These are phyloP conservation scores for Penicillium sp. DNA, from an alignment of 2,329 filamentous ascomycete genomes.

Conservation along the genomic window DNA sequence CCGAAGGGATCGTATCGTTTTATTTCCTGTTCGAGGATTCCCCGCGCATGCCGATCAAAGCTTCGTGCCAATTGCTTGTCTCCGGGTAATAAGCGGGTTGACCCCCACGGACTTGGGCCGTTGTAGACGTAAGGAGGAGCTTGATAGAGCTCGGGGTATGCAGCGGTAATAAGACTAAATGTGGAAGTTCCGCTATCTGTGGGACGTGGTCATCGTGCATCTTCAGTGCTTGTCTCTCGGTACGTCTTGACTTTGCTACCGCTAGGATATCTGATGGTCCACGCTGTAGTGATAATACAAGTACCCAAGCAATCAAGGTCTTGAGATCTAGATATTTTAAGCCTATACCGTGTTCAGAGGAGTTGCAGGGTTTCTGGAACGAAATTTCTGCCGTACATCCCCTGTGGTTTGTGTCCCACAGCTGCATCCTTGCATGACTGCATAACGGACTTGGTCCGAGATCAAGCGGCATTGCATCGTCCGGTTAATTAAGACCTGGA, in stretches of 20 bases:
- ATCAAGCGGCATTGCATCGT: background rate
- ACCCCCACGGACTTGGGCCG: background rate
- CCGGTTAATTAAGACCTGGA: background rate
- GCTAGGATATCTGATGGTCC: background rate
- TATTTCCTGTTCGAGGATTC: constrained; percentile 3
- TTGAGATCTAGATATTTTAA: background rate
- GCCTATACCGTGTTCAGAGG: background rate
- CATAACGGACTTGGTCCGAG: background rate
- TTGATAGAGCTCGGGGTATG: background rate
- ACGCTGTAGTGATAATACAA: too few relatives aligned
- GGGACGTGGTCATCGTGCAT: background rate
- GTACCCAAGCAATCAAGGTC: too few relatives aligned
- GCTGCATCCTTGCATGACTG: background rate
- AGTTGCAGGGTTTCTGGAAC: background rate
- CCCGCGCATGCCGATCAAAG: constrained; percentile 14
- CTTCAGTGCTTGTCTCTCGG: background rate
- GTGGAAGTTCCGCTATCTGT: background rate
- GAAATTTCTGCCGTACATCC: background rate
- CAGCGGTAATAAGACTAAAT: background rate
- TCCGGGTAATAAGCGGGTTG: constrained; percentile 3
- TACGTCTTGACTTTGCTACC: background rate
- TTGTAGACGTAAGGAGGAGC: background rate
- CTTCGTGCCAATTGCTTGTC: constrained; percentile 3
- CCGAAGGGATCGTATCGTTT: constrained; percentile 1
- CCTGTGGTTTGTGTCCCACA: background rate